phyloP scores from a whole-genome alignment of 768 basidiomycete species.

The Strobilomyces dryophilus region DNA sequence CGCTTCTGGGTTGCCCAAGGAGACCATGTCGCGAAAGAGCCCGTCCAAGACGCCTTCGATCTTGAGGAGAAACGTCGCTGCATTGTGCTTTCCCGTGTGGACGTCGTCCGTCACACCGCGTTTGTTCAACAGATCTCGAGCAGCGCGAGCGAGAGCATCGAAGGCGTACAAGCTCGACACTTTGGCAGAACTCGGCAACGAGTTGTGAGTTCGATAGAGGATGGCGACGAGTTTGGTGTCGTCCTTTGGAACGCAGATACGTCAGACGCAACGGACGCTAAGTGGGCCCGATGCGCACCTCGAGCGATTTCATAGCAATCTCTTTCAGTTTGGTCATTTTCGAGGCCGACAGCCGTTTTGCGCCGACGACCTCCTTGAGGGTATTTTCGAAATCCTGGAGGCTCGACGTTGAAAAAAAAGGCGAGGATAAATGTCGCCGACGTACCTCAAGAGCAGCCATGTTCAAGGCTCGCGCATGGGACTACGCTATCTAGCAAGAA shows the following conservation, averaged over 20 bases:
- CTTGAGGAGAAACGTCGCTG: slow-evolving; percentile 82
- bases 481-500: slow-evolving; percentile 7
- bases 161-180: slow-evolving; percentile 90
- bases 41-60: slow-evolving; percentile 89
- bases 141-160: slow-evolving; percentile 88
- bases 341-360: slow-evolving; percentile 82
- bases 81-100: slow-evolving; percentile 58
- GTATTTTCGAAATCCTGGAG: slow-evolving; percentile 74
- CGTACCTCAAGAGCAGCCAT: slow-evolving; percentile 45
- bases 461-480: slow-evolving; percentile 19
- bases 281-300: slow-evolving; percentile 44
- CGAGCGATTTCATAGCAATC: slow-evolving; percentile 70
- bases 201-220: slow-evolving; percentile 86
- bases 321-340: slow-evolving; percentile 79
- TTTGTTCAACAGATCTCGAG: slow-evolving; percentile 64
- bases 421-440: neutral
- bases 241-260: slow-evolving; percentile 41
- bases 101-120: slow-evolving; percentile 53
- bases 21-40: slow-evolving; percentile 80
- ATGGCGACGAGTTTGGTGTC: slow-evolving; percentile 86
- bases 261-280: neutral
- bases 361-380: slow-evolving; percentile 76
- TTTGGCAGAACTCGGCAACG: slow-evolving; percentile 62
- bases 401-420: slow-evolving; percentile 4
- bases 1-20: slow-evolving; percentile 60